A percentile compares a stretch with the other conserved stretches of the same genome.
Evolutionary conservation across 1,139 yeast genomes (phyloP).

Genomic region (Candida smagusa): DNA sequence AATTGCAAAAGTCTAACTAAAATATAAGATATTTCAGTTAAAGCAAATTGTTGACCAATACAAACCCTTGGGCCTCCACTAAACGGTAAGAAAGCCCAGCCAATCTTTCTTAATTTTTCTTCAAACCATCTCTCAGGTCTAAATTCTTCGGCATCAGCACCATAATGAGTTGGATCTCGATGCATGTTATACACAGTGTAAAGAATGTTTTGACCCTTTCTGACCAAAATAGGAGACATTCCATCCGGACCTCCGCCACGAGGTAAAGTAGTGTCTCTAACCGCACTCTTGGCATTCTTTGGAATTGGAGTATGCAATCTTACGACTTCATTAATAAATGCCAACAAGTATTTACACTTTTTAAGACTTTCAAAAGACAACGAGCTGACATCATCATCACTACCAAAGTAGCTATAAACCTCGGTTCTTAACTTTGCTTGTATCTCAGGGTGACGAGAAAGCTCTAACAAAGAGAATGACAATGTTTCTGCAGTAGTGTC

Average conservation of each 20-base stretch:
- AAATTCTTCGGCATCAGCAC: conserved; percentile 45
- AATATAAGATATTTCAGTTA: conserved; percentile 52
- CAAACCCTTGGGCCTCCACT: conserved; percentile 63
- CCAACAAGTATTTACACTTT: conserved; percentile 44
- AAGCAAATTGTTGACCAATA: conserved; percentile 58
- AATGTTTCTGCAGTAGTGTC: conserved; percentile 47
- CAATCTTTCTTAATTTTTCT: conserved; percentile 28
- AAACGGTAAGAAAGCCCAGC: conserved; percentile 55
- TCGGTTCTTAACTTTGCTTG: conserved; percentile 32
- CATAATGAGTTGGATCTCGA: conserved; percentile 41
- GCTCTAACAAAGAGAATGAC: conserved; percentile 38
- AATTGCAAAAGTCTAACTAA: conserved; percentile 33
- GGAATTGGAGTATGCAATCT: conserved; percentile 58
- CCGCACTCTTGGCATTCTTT: conserved; percentile 43
- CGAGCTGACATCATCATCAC: conserved; percentile 27
- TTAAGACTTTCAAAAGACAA: conserved; percentile 50
- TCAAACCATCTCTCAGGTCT: conserved; percentile 52
- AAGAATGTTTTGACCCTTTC: conserved; percentile 44
- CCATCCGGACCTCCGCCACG: conserved; percentile 51
- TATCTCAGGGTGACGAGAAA: conserved; percentile 37
- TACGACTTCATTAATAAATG: conserved; percentile 47
- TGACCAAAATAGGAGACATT: conserved; percentile 38
- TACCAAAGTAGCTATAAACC: conserved; percentile 33
- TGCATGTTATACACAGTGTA: conserved; percentile 49
- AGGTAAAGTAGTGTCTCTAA: conserved; percentile 46